Evolutionary conservation across 2,329 filamentous ascomycete species (phyloP), one percentile per base, ranked within the genome.

Genomic region (Clarireedia monteithiana): DNA sequence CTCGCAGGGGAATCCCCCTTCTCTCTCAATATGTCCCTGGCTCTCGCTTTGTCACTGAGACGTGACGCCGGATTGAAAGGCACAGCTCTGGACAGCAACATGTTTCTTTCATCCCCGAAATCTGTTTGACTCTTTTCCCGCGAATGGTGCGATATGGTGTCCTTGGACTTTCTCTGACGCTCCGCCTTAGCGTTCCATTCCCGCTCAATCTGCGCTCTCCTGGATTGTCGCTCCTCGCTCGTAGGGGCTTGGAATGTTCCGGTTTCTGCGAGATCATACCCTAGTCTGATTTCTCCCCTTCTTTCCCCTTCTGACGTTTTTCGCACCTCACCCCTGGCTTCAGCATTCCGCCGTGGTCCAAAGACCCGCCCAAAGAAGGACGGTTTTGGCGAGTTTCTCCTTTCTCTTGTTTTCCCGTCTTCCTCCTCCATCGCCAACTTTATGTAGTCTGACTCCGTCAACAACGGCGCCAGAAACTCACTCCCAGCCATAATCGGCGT

Each of bases 401-500:
- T 14, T 14, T 34, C 10, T 34, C 30, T 10, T 10, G 9, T 34
- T 34, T 12, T 12, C 15, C 7, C 38, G 14, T 40, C 39, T 20
- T 42, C 20, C 15, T 17, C 40, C n/a, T 44, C 40, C 40, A 44
- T 10, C 7, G 17, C 40, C 9, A 17, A 14, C 23, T 4, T 44
- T 5, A 12, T 23, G n/a, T 17, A 44, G 5, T n/a, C 40, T 2
- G 7, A 20, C 14, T 44, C 40, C 10, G 46, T 26, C 24, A 27
- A 48, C 46, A 27, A 17, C 12, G 23, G 23, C 23, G 10, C 45
- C 9, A 23, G 23, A 20, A 47, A 24, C 45, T 47, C 45, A 14
- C 45, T 47, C 23, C 26, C 45, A 4, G 0, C 55, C 75, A 12
- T 3, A 6, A 10, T 42, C 4, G 39, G 39, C 10, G 30, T 34